Conservation (phyloP, 805 yeast genomes). For the Schwanniomyces pseudopolymorphus region DNA sequence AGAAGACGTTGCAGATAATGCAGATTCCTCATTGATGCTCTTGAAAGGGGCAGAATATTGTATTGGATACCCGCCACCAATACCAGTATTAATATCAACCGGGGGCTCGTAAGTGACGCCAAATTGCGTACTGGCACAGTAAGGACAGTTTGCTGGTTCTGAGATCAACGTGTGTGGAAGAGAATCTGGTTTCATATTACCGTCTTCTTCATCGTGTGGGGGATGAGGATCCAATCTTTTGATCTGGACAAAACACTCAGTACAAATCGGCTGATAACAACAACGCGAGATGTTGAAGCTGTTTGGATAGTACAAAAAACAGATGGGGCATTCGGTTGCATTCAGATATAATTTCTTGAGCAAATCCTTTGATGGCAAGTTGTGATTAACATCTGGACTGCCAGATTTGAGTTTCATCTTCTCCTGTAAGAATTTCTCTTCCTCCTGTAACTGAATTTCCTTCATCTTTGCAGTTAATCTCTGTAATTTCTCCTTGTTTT, state of each 20-base stretch:
- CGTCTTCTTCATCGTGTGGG: constrained; percentile 60
- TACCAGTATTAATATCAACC: constrained; percentile 50
- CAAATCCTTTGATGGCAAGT: constrained; percentile 44
- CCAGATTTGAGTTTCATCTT: constrained; percentile 14
- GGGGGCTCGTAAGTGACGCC: constrained; percentile 82
- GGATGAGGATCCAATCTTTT: constrained; percentile 91
- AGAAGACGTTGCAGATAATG: neutral
- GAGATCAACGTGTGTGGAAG: constrained; percentile 68
- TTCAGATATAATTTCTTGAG: constrained; percentile 61
- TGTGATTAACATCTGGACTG: constrained; percentile 14
- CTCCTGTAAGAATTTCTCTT: constrained; percentile 30
- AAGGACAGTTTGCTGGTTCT: constrained; percentile 90
- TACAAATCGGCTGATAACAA: constrained; percentile 89
- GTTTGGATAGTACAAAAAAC: constrained; percentile 83
- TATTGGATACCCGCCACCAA: constrained; percentile 54
- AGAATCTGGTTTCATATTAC: constrained; percentile 25
- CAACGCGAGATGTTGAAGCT: constrained; percentile 79
- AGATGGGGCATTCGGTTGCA: constrained; percentile 88
- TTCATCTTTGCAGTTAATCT: constrained; percentile 31
- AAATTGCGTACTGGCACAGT: constrained; percentile 84
- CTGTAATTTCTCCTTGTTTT: constrained; percentile 47
- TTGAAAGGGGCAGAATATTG: constrained; percentile 22
- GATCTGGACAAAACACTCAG: constrained; percentile 96
- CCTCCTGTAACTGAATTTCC: constrained; percentile 33
- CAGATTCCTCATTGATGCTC: constrained; percentile 7